Evolutionary conservation across 2,329 filamentous ascomycete genomes (phyloP).

Genomic region (Fusarium sp.): DNA sequence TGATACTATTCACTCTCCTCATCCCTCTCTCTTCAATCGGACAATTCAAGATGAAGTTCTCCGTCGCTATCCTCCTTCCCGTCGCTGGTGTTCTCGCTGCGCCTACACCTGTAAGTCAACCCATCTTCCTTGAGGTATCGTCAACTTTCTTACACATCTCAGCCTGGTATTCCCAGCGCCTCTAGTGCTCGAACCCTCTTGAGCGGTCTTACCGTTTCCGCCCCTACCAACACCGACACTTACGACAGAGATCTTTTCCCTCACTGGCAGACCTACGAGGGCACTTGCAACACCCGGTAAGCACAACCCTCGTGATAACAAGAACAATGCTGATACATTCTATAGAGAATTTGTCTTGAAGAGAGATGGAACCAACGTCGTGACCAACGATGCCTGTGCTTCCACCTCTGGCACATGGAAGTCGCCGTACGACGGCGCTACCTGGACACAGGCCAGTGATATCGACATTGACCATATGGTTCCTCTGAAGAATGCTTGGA

Average conservation of each 20-base stretch:
- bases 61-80: conserved; percentile 43
- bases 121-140: background rate
- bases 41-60: conserved; percentile 48
- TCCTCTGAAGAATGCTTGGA: conserved; percentile 83
- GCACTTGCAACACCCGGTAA: conserved; percentile 75
- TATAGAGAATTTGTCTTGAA: conserved; percentile 39
- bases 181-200: conserved; percentile 69
- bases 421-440: conserved; percentile 78
- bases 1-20: background rate
- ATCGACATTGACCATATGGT: conserved; percentile 89
- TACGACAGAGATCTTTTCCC: conserved; percentile 78
- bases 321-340: conserved; percentile 10
- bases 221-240: conserved; percentile 62
- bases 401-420: conserved; percentile 75
- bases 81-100: conserved; percentile 46
- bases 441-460: conserved; percentile 74
- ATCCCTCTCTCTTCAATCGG: background rate
- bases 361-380: conserved; percentile 75
- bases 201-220: conserved; percentile 66
- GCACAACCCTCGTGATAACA: background rate
- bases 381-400: conserved; percentile 68
- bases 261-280: conserved; percentile 74
- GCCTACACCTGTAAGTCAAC: conserved; percentile 48
- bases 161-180: conserved; percentile 71
- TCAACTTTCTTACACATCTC: background rate